A percentile compares a stretch with the other conserved stretches of the same genome.
These are phyloP conservation scores for Trichopus zeylanicus DNA, from an alignment of 116 monocot species.

Conservation along the genomic window DNA sequence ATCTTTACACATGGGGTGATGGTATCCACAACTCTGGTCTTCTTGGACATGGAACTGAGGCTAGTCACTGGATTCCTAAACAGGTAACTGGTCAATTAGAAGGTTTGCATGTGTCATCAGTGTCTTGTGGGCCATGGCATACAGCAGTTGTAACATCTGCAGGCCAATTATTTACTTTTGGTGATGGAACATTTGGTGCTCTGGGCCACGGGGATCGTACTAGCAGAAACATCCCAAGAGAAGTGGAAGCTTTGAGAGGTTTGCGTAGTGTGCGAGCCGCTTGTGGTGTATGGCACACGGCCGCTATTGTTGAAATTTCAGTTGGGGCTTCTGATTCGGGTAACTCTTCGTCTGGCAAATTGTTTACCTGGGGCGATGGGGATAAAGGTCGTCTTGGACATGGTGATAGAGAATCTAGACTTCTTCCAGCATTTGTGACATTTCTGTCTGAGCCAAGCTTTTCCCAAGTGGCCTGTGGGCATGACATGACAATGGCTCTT, in stretches of 20 bases:
- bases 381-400: slow-evolving; percentile 90
- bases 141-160: slow-evolving; percentile 75
- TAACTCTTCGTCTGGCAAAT: slow-evolving; percentile 41
- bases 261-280: slow-evolving; percentile 53
- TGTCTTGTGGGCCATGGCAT: slow-evolving; percentile 98
- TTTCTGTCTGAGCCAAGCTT: slow-evolving; percentile 56
- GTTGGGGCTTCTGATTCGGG: slow-evolving; percentile 25
- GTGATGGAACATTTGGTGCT: slow-evolving; percentile 95
- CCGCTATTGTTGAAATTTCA: slow-evolving; percentile 58
- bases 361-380: slow-evolving; percentile 97
- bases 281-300: slow-evolving; percentile 97
- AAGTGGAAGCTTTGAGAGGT: slow-evolving; percentile 81
- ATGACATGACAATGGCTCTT: slow-evolving; percentile 73
- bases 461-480: slow-evolving; percentile 86
- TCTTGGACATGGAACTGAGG: slow-evolving; percentile 80
- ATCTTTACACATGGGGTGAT: slow-evolving; percentile 98
- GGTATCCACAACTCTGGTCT: slow-evolving; percentile 63
- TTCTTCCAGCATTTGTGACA: slow-evolving; percentile 65
- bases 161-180: slow-evolving; percentile 92
- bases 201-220: slow-evolving; percentile 85
- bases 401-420: slow-evolving; percentile 54
- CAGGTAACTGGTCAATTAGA: slow-evolving; percentile 59
- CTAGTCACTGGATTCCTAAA: slow-evolving; percentile 91
- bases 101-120: slow-evolving; percentile 60
- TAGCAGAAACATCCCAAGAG: slow-evolving; percentile 44